phyloP scores from a whole-genome alignment of 2,329 filamentous ascomycete species.

The Diaporthe longicolla region DNA sequence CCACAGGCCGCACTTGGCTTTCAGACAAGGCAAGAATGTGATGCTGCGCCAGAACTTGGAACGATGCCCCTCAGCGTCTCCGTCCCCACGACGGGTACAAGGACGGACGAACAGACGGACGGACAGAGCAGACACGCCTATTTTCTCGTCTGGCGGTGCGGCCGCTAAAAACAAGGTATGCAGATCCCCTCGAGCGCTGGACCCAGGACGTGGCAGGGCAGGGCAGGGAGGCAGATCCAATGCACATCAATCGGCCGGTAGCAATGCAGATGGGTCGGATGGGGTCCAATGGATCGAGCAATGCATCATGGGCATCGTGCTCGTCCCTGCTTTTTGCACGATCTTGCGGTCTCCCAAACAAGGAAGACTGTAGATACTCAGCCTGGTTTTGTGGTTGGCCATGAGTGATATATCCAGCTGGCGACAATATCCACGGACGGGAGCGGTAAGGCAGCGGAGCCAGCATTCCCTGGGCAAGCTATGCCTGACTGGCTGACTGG shows the following conservation, averaged over 20 bases:
- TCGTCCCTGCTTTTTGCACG: constrained; percentile 18
- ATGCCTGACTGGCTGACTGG: too few relatives aligned
- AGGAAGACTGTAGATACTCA: constrained; percentile 21
- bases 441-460: background rate
- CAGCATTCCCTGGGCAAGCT: background rate
- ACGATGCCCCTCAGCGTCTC: background rate
- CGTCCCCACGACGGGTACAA: background rate
- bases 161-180: constrained; percentile 34
- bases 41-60: background rate
- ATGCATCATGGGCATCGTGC: constrained; percentile 26
- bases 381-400: constrained; percentile 20
- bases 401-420: background rate
- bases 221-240: constrained; percentile 32
- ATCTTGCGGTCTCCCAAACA: constrained; percentile 14
- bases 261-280: constrained; percentile 24
- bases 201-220: constrained; percentile 4
- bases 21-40: constrained; percentile 11
- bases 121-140: background rate
- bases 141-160: constrained; percentile 2
- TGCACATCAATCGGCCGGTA: constrained; percentile 30
- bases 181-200: constrained; percentile 19
- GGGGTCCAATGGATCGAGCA: constrained; percentile 21
- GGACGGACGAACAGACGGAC: background rate
- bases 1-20: background rate
- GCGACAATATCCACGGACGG: constrained; percentile 4